Conservation (phyloP, 192 early-diverging fungal species). For the Coemansia sp. region DNA sequence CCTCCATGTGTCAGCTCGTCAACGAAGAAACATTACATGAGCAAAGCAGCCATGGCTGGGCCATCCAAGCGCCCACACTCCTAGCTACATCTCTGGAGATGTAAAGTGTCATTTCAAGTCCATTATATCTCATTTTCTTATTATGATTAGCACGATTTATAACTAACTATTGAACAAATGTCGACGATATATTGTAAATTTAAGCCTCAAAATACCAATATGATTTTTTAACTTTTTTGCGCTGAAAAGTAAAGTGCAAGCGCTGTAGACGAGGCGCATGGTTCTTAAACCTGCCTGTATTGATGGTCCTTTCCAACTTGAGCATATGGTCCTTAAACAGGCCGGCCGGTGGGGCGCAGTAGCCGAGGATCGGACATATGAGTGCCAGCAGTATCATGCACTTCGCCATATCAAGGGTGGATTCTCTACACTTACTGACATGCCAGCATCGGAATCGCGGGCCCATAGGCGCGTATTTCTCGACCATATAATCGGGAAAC, state of each 20-base stretch:
- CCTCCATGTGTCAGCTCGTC: neutral
- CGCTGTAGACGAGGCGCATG: neutral
- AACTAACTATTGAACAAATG: too few species aligned
- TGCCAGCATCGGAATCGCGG: neutral
- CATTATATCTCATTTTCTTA: too few species aligned
- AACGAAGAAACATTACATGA: neutral
- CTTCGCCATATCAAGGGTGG: neutral
- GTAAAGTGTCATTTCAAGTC: too few species aligned
- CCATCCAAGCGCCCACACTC: neutral
- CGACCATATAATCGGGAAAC: neutral
- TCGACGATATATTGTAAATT: too few species aligned
- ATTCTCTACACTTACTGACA: neutral
- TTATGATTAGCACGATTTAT: too few species aligned
- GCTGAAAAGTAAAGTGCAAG: neutral
- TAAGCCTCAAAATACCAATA: too few species aligned
- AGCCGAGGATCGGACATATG: neutral
- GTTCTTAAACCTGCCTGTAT: neutral
- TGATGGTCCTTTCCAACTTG: neutral
- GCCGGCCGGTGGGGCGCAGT: too few species aligned
- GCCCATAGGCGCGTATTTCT: neutral
- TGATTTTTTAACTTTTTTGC: too few species aligned
- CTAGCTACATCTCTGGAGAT: neutral
- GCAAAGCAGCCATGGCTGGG: neutral
- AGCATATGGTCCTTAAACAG: neutral
- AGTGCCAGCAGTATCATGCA: neutral